These are phyloP conservation scores for Bruguiera hainesii DNA, from an alignment of 441 rosid genomes.

Conservation along the genomic window DNA sequence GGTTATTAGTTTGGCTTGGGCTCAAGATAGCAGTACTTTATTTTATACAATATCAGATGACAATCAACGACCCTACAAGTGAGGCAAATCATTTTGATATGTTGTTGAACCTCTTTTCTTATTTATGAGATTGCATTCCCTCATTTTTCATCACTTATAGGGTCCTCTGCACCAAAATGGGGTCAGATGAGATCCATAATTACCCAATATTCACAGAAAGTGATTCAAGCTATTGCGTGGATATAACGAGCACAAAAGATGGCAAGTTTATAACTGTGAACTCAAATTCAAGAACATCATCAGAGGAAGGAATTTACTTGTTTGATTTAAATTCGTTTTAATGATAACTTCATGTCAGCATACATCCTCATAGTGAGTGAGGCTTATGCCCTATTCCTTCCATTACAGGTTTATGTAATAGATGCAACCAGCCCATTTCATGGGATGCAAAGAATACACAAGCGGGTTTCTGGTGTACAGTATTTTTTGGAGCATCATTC, in stretches of 20 bases:
- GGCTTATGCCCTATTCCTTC: constrained; percentile 22
- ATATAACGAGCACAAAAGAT: constrained; percentile 86
- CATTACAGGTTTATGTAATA: constrained; percentile 66
- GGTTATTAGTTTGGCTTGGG: constrained; percentile 91
- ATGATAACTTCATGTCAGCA: constrained; percentile 1
- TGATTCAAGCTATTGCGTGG: constrained; percentile 80
- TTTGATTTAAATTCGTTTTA: constrained; percentile 24
- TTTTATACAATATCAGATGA: constrained; percentile 68
- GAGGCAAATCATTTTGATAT: constrained; percentile 28
- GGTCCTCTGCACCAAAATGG: constrained; percentile 63
- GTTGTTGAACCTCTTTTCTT: constrained; percentile 5
- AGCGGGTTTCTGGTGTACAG: constrained; percentile 63
- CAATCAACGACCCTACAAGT: constrained; percentile 69
- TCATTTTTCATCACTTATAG: constrained; percentile 35
- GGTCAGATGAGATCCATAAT: constrained; percentile 41
- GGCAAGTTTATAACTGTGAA: constrained; percentile 93
- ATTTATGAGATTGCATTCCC: constrained; percentile 17
- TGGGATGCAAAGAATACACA: constrained; percentile 50
- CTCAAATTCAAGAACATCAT: constrained; percentile 92
- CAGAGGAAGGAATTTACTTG: constrained; percentile 74
- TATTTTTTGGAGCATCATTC: constrained; percentile 79
- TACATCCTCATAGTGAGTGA: constrained; percentile 8
- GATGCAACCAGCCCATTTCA: constrained; percentile 52
- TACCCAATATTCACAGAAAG: constrained; percentile 47
- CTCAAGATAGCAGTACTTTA: constrained; percentile 64